Conservation (phyloP, 805 yeast genomes). For the Myxozyma mucilagina region DNA sequence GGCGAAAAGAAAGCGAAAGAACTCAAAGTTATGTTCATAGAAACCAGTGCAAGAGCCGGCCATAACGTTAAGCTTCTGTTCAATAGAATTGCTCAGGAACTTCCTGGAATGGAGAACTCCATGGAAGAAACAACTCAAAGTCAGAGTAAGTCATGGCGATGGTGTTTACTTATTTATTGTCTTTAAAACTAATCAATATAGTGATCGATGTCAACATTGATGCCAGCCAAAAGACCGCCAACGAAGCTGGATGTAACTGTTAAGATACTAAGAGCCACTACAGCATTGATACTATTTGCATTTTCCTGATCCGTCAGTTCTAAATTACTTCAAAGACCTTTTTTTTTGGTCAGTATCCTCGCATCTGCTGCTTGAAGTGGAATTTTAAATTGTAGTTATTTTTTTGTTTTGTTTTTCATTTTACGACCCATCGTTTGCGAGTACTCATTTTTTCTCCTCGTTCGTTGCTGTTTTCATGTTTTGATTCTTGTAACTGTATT, state of each 20-base stretch:
- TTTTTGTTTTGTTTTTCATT: neutral
- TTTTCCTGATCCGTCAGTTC: neutral
- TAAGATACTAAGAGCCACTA: neutral
- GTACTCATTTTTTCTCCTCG: neutral
- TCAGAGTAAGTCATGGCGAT: slow-evolving; percentile 16
- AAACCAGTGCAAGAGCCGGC: slow-evolving; percentile 93
- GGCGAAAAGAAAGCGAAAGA: slow-evolving; percentile 78
- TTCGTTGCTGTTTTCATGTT: neutral
- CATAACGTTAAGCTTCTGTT: slow-evolving; percentile 88
- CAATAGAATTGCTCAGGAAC: slow-evolving; percentile 83
- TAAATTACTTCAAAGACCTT: neutral
- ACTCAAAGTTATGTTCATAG: slow-evolving; percentile 79
- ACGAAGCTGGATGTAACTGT: slow-evolving; percentile 23
- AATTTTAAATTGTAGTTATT: neutral
- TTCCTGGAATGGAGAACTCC: slow-evolving; percentile 70
- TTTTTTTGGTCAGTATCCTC: neutral
- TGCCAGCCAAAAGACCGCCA: slow-evolving; percentile 20
- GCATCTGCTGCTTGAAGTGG: neutral
- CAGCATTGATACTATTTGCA: no score
- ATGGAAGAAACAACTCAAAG: slow-evolving; percentile 27
- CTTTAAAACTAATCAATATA: neutral
- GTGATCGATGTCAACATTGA: slow-evolving; percentile 33
- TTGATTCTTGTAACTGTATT: neutral
- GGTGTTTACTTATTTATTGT: neutral
- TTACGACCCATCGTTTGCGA: neutral